Evolutionary conservation across 2,329 filamentous ascomycete genomes (phyloP), one percentile per base, ranked within the genome.

Genomic region (Fusarium praegraminearum): DNA sequence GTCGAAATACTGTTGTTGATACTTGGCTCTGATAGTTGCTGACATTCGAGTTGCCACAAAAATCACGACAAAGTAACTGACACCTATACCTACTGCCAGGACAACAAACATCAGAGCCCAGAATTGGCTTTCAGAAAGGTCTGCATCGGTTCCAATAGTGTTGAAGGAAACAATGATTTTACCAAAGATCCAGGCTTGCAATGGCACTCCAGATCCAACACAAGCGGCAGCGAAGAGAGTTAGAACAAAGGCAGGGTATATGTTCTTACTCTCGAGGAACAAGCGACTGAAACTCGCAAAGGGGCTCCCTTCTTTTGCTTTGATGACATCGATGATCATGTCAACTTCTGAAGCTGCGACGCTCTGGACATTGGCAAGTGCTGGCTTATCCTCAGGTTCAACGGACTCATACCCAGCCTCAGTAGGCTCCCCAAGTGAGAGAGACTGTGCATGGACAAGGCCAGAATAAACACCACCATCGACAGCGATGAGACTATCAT

Each of bases 51-150:
- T 86, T 3, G 87, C 79, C 32, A 75, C 63, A 33, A 76, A 69
- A 54, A 80, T 72, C 30, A 75, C 72, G 7, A 63, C 62, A 55
- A 87, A 87, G 75, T 91, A 91, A 18, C 83, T 78, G 1, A 85
- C 3, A 3, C 86, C 86, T 12, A 84, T 78, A 12, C 78, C 83
- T 7, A 85, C 80, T 3, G 89, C 89, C 30, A 90, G 79, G 0
- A 88, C 77, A 22, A 87, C 81, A 81, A 89, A 92, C 87, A 91
- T 91, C 62, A 89, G 81, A 0, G 88, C 84, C 87, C 87, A 91
- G 75, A 90, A 91, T 52, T 86, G 82, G 33, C 83, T 84, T 41
- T 83, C 79, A 2, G 79, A 76, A 43, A 77, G 72, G 82, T 78
- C 57, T 78, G 78, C 6, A 79, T 69, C 1, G 54, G 40, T 16